Evolutionary conservation across 2,329 filamentous ascomycete genomes (phyloP), one percentile per base, ranked within the genome.

Genomic region (Colletotrichum sidae): DNA sequence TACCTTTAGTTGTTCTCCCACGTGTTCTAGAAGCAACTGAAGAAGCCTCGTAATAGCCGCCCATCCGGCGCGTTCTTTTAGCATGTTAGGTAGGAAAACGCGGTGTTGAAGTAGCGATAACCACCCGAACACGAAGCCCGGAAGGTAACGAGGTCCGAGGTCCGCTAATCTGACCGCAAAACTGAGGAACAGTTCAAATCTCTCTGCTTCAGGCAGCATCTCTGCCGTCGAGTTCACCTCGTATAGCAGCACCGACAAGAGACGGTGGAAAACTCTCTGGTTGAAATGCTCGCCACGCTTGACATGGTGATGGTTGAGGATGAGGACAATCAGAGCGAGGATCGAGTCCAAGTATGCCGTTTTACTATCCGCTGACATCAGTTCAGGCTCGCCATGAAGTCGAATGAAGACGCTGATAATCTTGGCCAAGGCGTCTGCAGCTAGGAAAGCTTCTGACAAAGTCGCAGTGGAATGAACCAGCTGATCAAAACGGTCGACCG

Each of bases 101-200:
- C 95, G 89, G 76, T 99, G 94, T 51, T 92, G 89, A 47, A 98
- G 82, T 25, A 99, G 85, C 11, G 88, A 86, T 35, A 96, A 79
- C 96, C 96, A 99, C 8, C 86, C 89, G 72, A 94, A 97, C 34
- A 90, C 83, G 75, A 99, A 99, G 17, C 88, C 90, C 6, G 94
- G 93, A 72, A 94, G 90, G 71, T 90, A 87, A 15, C 84, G 83
- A 0, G 96, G 96, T 63, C 93, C 90, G 35, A 98, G 81, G 55
- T 89, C 88, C 60, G 91, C 78, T 69, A 98, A 85, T 42, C 89
- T 89, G 47, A 86, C 84, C 44, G 91, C 92, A 70, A 97, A 86
- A 45, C 86, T 88, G 55, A 93, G 78, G 70, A 93, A 84, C 71
- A 97, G 88, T 37, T 90, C 87, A n/a, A 82, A 82, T 68, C 88